These are phyloP conservation scores for Wickerhamomyces canadensis DNA, from an alignment of 805 yeast species.

Conservation along the genomic window DNA sequence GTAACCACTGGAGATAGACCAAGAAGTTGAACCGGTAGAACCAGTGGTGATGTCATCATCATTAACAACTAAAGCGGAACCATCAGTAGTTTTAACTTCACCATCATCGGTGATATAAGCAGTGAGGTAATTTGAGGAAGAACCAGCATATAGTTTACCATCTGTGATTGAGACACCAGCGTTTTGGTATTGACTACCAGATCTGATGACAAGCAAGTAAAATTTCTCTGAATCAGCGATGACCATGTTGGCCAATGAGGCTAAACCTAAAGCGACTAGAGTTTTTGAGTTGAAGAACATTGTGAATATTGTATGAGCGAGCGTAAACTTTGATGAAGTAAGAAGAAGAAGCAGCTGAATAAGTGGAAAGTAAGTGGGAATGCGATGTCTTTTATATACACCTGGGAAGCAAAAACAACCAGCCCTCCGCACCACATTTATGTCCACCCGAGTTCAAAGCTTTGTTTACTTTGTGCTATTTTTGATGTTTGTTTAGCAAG, in stretches of 20 bases:
- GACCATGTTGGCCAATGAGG: conserved; percentile 21
- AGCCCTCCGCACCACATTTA: too few species aligned
- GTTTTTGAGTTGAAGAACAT: conserved; percentile 24
- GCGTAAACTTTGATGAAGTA: too few species aligned
- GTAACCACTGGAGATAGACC: conserved; percentile 32
- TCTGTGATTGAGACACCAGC: conserved; percentile 17
- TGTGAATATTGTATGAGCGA: conserved; percentile 9
- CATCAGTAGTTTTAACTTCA: conserved; percentile 25
- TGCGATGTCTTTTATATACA: too few species aligned
- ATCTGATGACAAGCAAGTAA: conserved; percentile 29
- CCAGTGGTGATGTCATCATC: conserved; percentile 23
- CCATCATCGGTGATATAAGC: conserved; percentile 29
- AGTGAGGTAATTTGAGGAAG: conserved; percentile 11
- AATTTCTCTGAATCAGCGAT: conserved; percentile 33
- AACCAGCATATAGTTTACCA: conserved; percentile 15
- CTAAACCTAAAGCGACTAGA: conserved; percentile 23
- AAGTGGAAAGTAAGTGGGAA: too few species aligned
- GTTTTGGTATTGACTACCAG: conserved; percentile 32
- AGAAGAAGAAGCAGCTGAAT: too few species aligned
- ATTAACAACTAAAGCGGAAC: conserved; percentile 24
- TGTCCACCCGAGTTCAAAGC: too few species aligned
- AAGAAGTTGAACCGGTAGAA: conserved; percentile 31
- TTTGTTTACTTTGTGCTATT: too few species aligned
- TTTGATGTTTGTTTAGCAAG: too few species aligned
- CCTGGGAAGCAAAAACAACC: too few species aligned